Percentiles rank a stretch among this genome's conserved stretches.
Conservation (phyloP, 306 rosid species). For the Castanospermum australe region DNA sequence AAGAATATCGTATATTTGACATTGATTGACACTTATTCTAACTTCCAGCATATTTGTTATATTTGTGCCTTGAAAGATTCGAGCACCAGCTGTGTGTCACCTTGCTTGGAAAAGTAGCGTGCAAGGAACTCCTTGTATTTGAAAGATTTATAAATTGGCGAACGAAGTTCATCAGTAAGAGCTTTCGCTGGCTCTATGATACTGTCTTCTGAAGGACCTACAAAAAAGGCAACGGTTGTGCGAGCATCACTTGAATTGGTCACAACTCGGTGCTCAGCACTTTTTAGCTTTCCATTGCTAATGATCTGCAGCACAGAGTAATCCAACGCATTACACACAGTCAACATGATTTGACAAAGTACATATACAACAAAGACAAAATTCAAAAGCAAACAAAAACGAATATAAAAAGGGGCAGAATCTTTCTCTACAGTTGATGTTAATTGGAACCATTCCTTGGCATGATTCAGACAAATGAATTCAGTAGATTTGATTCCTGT, state of each 20-base stretch:
- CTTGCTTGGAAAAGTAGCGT: background rate
- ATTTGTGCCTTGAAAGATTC: background rate
- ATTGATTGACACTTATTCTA: background rate
- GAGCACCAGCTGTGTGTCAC: constrained; percentile 7
- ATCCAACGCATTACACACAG: background rate
- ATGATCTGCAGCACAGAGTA: constrained; percentile 34
- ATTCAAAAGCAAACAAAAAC: background rate
- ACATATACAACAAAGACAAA: background rate
- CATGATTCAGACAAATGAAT: background rate
- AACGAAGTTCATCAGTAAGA: constrained; percentile 3
- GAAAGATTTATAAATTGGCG: constrained; percentile 32
- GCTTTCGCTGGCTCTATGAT: constrained; percentile 39
- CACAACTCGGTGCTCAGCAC: constrained; percentile 55
- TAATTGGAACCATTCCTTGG: background rate
- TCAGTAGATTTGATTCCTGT: background rate
- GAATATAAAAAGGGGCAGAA: no score
- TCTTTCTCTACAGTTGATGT: background rate
- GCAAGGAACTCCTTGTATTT: constrained; percentile 28
- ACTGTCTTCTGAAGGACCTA: constrained; percentile 32
- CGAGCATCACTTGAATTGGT: constrained; percentile 46
- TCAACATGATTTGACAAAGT: background rate
- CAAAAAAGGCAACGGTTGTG: constrained; percentile 22
- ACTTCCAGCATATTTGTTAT: background rate
- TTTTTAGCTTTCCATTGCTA: constrained; percentile 48
- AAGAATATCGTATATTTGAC: background rate